Evolutionary conservation across 371 early-diverging fungal species (phyloP), one percentile per base, ranked within the genome.

Genomic region (Syncephalastrum monosporum): DNA sequence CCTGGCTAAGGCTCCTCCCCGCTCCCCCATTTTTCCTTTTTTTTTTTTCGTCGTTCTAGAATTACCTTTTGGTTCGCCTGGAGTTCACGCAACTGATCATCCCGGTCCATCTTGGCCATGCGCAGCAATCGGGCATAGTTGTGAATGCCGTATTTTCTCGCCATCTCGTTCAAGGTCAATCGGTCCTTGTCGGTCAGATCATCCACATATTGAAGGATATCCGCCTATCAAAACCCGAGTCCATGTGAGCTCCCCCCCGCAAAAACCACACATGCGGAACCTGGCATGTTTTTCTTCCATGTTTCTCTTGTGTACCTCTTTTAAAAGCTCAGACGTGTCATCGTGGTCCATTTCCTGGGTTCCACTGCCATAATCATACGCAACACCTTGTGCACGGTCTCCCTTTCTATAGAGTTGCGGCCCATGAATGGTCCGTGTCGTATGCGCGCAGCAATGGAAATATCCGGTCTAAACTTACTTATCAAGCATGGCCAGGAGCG

Each of bases 121-220:
- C 74, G 61, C 15, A 79, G 60, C 10, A 74, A 61, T 24, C 75
- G 72, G 1, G 66, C 68, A 52, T 76, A 79, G 33, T 76, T 74
- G 12, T 58, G 62, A 23, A 79, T 72, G 16, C 72, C 72, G 43
- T 76, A 79, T 50, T 73, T 74, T 13, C 58, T 60, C 13, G 74
- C 74, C 77, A 79, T 76, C 0, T 69, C 71, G 41, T 76, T 72
- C 52, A 79, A 49, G 12, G 58, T 64, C 42, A 67, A 54, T 27
- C 65, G 60, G 27, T 79, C 79, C 23, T 65, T 68, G 21, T 76
- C 76, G 0, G 67, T 74, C 53, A 79, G 51, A 23, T 79, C 77
- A 50, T 79, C 71, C 2, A 79, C 72, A 53, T 79, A 72, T 45
- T 71, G 68, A 38, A 79, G 61, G 53, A 79, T 72, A 43, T 79